Evolutionary conservation across 2,329 filamentous ascomycete genomes (phyloP).

Genomic region (Sporothrix pseudoabietina): DNA sequence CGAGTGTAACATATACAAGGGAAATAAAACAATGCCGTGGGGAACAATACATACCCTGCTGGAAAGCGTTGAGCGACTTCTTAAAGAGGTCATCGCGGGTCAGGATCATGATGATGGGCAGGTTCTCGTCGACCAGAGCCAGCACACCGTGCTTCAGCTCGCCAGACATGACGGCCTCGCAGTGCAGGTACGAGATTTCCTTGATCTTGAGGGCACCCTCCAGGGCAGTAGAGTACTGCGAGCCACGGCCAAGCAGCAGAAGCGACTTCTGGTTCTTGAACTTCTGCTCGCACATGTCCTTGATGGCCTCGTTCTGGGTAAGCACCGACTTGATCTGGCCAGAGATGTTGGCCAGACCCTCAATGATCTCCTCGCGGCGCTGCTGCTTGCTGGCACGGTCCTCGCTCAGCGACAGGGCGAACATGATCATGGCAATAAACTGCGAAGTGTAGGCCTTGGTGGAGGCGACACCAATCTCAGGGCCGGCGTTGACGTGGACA

Average conservation of each 20-base stretch:
- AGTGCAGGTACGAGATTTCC: slow-evolving; percentile 99
- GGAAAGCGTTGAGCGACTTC: slow-evolving; percentile 99
- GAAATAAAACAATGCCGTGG: not conserved
- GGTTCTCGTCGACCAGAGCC: slow-evolving; percentile 94
- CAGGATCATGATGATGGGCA: slow-evolving; percentile 99
- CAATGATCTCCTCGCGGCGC: slow-evolving; percentile 93
- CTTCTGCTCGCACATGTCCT: slow-evolving; percentile 85
- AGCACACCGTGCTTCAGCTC: slow-evolving; percentile 99
- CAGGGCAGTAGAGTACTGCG: slow-evolving; percentile 94
- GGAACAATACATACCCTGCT: slow-evolving; percentile 69
- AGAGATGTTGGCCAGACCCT: slow-evolving; percentile 83
- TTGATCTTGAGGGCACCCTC: slow-evolving; percentile 99
- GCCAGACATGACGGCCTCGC: slow-evolving; percentile 99
- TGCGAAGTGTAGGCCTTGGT: slow-evolving; percentile 99
- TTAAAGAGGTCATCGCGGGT: slow-evolving; percentile 94
- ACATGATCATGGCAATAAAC: slow-evolving; percentile 99
- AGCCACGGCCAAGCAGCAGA: slow-evolving; percentile 88
- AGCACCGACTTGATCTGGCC: slow-evolving; percentile 90
- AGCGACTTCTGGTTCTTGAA: slow-evolving; percentile 98
- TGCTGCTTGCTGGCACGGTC: slow-evolving; percentile 93
- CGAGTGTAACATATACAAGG: not conserved
- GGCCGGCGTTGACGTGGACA: slow-evolving; percentile 99
- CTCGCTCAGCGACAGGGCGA: slow-evolving; percentile 92
- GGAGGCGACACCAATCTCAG: slow-evolving; percentile 97
- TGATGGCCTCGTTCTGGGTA: slow-evolving; percentile 89